These are phyloP conservation scores for Scheffersomyces quercinus DNA, from an alignment of 1,139 yeast species.

Conservation along the genomic window DNA sequence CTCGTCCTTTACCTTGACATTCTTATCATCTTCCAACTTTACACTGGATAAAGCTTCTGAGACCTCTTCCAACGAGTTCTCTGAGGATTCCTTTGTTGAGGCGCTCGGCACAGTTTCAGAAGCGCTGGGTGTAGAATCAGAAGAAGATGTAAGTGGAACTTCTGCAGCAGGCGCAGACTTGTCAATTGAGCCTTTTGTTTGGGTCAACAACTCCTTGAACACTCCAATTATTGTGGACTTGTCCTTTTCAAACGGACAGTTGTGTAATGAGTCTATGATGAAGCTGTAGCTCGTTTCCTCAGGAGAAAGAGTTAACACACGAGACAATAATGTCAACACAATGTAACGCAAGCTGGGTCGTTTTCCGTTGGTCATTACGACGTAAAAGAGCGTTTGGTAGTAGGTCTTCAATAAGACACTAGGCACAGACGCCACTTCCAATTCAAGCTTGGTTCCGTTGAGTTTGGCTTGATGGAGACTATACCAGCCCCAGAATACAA, in stretches of 20 bases:
- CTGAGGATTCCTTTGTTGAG: too few relatives aligned
- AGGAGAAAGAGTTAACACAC: slow-evolving; percentile 54
- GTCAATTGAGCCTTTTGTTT: slow-evolving; percentile 17
- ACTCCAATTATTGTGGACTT: slow-evolving; percentile 64
- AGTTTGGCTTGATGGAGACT: slow-evolving; percentile 26
- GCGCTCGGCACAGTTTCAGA: not conserved
- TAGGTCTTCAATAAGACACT: slow-evolving; percentile 30
- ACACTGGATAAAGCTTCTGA: not conserved
- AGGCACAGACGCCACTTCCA: slow-evolving; percentile 36
- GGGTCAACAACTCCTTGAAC: slow-evolving; percentile 60
- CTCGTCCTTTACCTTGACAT: not conserved
- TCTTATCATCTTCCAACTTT: not conserved
- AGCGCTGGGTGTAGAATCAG: not conserved
- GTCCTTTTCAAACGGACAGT: slow-evolving; percentile 66
- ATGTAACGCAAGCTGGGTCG: slow-evolving; percentile 25
- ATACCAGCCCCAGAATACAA: slow-evolving; percentile 44
- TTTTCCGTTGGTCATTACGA: slow-evolving; percentile 15
- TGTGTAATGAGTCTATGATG: slow-evolving; percentile 61
- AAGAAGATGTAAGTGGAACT: not conserved
- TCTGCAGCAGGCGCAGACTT: slow-evolving; percentile 1
- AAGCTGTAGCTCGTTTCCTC: slow-evolving; percentile 61
- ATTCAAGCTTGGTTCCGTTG: slow-evolving; percentile 20
- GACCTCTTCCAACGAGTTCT: not conserved
- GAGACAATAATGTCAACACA: slow-evolving; percentile 52
- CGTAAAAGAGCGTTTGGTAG: slow-evolving; percentile 35